Evolutionary conservation across 2,329 filamentous ascomycete genomes (phyloP).

Genomic region (Botryotinia narcissicola): DNA sequence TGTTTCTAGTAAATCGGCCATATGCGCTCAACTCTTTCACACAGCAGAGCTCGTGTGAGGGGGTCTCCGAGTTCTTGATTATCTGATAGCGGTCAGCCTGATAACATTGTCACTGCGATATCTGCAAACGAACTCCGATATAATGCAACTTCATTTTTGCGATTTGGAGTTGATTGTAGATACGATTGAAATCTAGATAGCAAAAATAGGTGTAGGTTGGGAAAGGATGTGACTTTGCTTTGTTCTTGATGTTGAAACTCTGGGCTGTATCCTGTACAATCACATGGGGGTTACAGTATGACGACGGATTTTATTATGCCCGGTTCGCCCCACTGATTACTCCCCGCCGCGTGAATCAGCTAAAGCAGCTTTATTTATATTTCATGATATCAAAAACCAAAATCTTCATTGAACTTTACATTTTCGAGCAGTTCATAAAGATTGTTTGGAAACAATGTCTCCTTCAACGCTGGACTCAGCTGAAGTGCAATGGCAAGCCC

Average conservation of each 20-base stretch:
- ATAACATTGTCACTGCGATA: constrained; percentile 25
- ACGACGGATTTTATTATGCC: constrained; percentile 20
- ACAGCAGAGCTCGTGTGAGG: constrained; percentile 71
- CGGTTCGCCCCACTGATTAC: constrained; percentile 8
- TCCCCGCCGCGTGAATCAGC: neutral
- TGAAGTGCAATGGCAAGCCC: constrained; percentile 75
- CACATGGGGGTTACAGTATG: constrained; percentile 10
- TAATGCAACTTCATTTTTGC: constrained; percentile 81
- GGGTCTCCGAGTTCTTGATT: constrained; percentile 74
- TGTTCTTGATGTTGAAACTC: constrained; percentile 13
- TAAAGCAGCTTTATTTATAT: neutral
- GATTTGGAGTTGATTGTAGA: constrained; percentile 23
- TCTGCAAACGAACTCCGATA: constrained; percentile 64
- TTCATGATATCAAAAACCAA: neutral
- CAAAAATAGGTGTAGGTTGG: neutral
- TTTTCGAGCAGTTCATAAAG: neutral
- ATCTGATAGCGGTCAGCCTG: constrained; percentile 53
- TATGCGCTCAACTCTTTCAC: constrained; percentile 71
- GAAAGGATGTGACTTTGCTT: constrained; percentile 16
- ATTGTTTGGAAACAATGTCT: constrained; percentile 10
- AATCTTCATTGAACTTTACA: neutral
- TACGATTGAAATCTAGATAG: neutral
- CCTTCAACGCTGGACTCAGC: constrained; percentile 22
- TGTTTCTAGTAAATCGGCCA: constrained; percentile 17
- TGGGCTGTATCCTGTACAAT: neutral